Evolutionary conservation across 176 grass and related monocot genomes (phyloP), one percentile per base, ranked within the genome.

Genomic region (Oryza glaberrima): DNA sequence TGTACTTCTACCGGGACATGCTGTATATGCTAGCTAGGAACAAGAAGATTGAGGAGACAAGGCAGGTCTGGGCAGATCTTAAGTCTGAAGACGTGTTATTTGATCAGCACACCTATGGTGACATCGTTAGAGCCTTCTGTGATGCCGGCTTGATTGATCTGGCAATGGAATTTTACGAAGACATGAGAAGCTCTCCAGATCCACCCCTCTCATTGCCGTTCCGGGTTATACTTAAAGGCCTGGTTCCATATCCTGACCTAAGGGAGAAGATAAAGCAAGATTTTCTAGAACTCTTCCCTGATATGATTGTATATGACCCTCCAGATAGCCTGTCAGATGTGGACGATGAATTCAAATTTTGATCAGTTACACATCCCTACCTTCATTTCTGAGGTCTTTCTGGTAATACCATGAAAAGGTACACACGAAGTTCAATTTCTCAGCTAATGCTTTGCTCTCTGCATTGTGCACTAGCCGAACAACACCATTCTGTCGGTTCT

Each of bases 1-100:
- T 98, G 96, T 99, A 92, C 67, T 89, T 99, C 9, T 99, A 96
- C 69, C 69, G 90, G 45, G 93, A 99, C 70, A 94, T 99, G 88
- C 72, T 99, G 9, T 90, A 86, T 82, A 87, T 90, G 91, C 81
- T 98, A 65, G 90, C 96, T 13, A 91, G 93, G 75, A 94, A 99
- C 83, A 99, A 92, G 88, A 99, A 91, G 66, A 64, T 79, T 12
- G 48, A 83, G n/a, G 91, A 95, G 43, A 83, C 96, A 20, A 90
- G 76, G 79, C 85, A 84, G 38, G 96, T 96, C 15, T 94, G 91
- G 93, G 43, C 81, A 25, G 89, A 95, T 68, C 68, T 99, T 30
- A 94, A 85, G 88, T 92, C 83, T 58, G 93, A 99, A 90, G 84
- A 88, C 19, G 90, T 96, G 36, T 34, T 84, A 17, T 85, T 96